Evolutionary conservation across 2,329 filamentous ascomycete species (phyloP).

Genomic region (Aspergillus novoparasiticus): DNA sequence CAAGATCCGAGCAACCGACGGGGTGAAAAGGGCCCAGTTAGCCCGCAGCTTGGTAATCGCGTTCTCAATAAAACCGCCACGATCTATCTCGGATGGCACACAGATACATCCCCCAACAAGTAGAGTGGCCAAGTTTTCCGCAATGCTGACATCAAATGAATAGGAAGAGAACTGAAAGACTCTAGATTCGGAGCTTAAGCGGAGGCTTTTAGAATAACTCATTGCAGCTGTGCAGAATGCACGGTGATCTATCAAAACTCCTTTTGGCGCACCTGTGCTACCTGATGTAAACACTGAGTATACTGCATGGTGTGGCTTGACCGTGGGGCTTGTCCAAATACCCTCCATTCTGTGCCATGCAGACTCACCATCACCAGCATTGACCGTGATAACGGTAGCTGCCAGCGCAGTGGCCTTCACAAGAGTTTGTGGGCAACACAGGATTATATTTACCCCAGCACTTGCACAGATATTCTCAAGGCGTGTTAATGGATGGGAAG

Average conservation of each 20-base stretch:
- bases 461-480: too few species aligned
- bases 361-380: too few species aligned
- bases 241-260: neutral
- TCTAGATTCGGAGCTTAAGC: neutral
- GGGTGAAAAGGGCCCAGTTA: neutral
- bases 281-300: too few species aligned
- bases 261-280: neutral
- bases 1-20: neutral
- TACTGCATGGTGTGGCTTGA: too few species aligned
- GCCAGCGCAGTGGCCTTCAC: too few species aligned
- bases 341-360: too few species aligned
- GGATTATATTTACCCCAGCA: too few species aligned
- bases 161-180: neutral
- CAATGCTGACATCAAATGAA: neutral
- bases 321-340: too few species aligned
- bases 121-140: neutral
- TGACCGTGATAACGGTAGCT: too few species aligned
- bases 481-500: too few species aligned
- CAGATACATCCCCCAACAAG: neutral
- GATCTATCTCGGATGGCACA: neutral
- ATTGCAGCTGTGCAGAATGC: neutral
- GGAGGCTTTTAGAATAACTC: too few species aligned
- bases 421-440: too few species aligned
- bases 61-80: neutral
- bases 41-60: neutral